Evolutionary conservation across 257 asterid species (phyloP).

Genomic region (Salvia splendens): DNA sequence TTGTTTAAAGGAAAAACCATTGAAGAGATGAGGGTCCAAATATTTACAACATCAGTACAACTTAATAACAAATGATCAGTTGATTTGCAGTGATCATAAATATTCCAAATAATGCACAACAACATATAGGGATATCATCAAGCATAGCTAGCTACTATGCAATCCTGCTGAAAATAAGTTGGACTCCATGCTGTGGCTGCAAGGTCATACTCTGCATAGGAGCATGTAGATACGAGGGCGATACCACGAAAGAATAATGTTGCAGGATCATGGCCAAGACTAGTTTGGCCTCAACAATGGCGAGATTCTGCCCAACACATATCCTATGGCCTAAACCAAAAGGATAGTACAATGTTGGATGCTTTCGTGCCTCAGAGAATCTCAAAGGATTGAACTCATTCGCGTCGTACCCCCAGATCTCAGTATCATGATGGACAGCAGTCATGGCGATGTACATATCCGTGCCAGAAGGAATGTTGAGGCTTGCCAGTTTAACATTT

Average conservation of each 20-base stretch:
- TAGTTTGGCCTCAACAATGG: constrained; percentile 61
- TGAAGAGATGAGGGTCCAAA: no score
- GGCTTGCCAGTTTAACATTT: constrained; percentile 49
- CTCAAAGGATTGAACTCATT: constrained; percentile 63
- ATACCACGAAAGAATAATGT: constrained; percentile 48
- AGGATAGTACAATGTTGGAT: constrained; percentile 62
- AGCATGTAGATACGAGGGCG: constrained; percentile 72
- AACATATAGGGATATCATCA: background rate
- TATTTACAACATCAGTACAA: background rate
- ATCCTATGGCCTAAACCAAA: constrained; percentile 65
- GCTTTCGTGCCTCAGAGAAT: constrained; percentile 48
- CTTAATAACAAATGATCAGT: no score
- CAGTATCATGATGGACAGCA: constrained; percentile 58
- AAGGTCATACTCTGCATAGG: constrained; percentile 54
- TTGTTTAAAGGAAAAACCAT: no score
- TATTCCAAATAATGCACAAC: constrained; percentile 1
- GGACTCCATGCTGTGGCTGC: constrained; percentile 71
- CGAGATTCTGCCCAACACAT: constrained; percentile 76
- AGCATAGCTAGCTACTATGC: background rate
- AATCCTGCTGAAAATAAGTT: constrained; percentile 48
- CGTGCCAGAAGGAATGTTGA: constrained; percentile 58
- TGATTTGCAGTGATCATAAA: no score
- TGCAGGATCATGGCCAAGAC: constrained; percentile 53
- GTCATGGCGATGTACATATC: constrained; percentile 54
- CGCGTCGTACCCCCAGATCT: constrained; percentile 69